phyloP scores from a whole-genome alignment of 1,284 basidiomycete species.

The Coniferiporia sulphurascens region DNA sequence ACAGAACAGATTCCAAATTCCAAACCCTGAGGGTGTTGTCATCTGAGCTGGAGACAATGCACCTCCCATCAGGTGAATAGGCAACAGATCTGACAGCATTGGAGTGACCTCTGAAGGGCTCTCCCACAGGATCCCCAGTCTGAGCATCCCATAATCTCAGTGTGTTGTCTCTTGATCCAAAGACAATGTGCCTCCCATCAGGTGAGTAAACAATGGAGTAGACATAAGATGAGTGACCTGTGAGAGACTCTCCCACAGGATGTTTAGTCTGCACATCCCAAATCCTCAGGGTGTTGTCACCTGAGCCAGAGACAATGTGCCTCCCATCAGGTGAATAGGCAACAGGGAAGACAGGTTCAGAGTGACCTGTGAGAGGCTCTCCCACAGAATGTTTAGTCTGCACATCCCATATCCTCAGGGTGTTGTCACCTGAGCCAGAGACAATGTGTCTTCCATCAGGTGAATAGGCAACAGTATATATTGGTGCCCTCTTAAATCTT shows the following conservation, averaged over 20 bases:
- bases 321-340: background rate
- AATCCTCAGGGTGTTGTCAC: conserved; percentile 74
- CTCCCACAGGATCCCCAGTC: too few relatives aligned
- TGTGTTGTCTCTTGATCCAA: background rate
- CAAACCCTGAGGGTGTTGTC: too few relatives aligned
- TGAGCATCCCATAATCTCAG: background rate
- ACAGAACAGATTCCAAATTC: too few relatives aligned
- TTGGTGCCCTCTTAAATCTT: too few relatives aligned
- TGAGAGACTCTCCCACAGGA: conserved; percentile 54
- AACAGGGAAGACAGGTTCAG: background rate
- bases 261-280: conserved; percentile 66
- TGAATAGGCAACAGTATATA: too few relatives aligned
- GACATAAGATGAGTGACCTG: conserved; percentile 51
- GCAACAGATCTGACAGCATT: too few relatives aligned
- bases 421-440: background rate
- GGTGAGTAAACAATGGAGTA: background rate
- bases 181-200: background rate
- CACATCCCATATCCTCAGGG: background rate
- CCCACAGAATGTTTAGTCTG: background rate
- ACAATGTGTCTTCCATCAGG: background rate
- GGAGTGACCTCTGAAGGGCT: too few relatives aligned
- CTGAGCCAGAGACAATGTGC: conserved; percentile 74
- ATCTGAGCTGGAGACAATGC: too few relatives aligned
- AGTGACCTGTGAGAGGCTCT: background rate
- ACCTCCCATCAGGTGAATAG: too few relatives aligned